phyloP scores from a whole-genome alignment of 768 basidiomycete species.

The Termitomyces sp. region DNA sequence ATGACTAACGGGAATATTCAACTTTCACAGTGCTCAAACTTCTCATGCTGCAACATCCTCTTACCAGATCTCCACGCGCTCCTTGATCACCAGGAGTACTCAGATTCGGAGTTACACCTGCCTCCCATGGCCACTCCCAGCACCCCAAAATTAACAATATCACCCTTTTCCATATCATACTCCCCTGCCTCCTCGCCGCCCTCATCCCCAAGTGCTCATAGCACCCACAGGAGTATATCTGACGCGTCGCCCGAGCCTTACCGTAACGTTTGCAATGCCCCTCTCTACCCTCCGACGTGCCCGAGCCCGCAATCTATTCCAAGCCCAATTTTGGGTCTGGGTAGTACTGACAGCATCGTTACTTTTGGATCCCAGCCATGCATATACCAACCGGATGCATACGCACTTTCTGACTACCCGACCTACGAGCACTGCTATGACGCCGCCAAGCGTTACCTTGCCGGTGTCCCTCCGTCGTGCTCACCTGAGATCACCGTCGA shows the following conservation, averaged over 20 bases:
- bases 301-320: too few species aligned
- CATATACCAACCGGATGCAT: slow-evolving; percentile 8
- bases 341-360: too few species aligned
- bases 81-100: slow-evolving; percentile 36
- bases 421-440: slow-evolving; percentile 19
- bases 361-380: neutral
- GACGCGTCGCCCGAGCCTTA: neutral
- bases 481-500: neutral
- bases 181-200: neutral
- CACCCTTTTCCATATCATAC: neutral
- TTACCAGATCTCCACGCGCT: slow-evolving; percentile 39
- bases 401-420: slow-evolving; percentile 11
- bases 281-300: neutral
- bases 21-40: slow-evolving; percentile 22
- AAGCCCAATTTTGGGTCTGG: too few species aligned
- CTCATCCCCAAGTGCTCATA: neutral
- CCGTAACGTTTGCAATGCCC: too few species aligned
- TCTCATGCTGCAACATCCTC: slow-evolving; percentile 37
- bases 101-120: neutral
- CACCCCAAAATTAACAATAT: neutral
- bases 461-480: neutral
- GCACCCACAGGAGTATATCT: neutral
- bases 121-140: slow-evolving; percentile 6
- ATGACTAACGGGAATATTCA: neutral
- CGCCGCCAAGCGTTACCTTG: slow-evolving; percentile 7